Conservation (phyloP, 306 rosid species). For the Geum urbanum region DNA sequence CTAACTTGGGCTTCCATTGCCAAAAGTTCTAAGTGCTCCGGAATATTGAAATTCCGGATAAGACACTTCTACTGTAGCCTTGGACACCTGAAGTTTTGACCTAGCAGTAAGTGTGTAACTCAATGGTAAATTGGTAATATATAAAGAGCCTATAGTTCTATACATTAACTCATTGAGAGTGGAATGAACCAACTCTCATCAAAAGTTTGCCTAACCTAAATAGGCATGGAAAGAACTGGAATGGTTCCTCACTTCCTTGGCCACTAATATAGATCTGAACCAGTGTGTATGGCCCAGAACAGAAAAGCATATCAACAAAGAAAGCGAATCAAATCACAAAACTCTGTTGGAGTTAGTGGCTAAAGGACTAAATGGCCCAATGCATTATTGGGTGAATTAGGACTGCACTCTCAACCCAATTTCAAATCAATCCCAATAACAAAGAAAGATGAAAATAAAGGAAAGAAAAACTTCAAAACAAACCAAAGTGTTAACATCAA, state of each 20-base stretch:
- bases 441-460: neutral
- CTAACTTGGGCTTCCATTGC: no score
- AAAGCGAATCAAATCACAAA: neutral
- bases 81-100: neutral
- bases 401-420: neutral
- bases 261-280: neutral
- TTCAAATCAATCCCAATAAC: neutral
- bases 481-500: neutral
- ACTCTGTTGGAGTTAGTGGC: neutral
- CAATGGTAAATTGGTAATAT: no score
- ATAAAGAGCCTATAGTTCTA: neutral
- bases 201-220: neutral
- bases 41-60: neutral
- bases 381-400: conserved; percentile 4
- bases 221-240: conserved; percentile 1
- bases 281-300: conserved; percentile 7
- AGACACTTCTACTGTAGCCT: neutral
- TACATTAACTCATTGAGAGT: neutral
- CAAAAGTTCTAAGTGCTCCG: neutral
- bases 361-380: neutral
- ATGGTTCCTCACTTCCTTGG: neutral
- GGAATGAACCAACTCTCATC: neutral
- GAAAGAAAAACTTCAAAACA: neutral
- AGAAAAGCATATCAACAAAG: neutral
- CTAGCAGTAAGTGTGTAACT: neutral